A percentile compares a stretch with the other conserved stretches of the same genome.
These are phyloP conservation scores for Paraphoma chrysanthemicola DNA, from an alignment of 2,329 filamentous ascomycete genomes.

Conservation along the genomic window DNA sequence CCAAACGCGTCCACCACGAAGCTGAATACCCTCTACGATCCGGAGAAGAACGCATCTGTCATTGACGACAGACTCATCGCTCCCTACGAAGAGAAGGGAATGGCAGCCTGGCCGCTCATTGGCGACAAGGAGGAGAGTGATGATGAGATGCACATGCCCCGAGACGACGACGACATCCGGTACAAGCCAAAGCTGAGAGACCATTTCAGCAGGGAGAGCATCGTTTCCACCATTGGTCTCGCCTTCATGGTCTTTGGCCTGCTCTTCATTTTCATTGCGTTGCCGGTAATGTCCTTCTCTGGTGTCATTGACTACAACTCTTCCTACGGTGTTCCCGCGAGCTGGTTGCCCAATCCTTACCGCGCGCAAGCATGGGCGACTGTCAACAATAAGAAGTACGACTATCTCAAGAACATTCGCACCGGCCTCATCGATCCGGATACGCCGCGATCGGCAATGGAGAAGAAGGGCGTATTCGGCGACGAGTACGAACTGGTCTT, in stretches of 20 bases:
- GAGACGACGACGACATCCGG: conserved; percentile 56
- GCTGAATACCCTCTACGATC: conserved; percentile 26
- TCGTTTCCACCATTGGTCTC: conserved; percentile 53
- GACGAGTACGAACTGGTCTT: conserved; percentile 59
- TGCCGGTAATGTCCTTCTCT: conserved; percentile 58
- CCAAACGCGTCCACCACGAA: conserved; percentile 38
- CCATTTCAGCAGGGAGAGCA: conserved; percentile 53
- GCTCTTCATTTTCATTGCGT: conserved; percentile 57
- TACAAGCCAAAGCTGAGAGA: conserved; percentile 54
- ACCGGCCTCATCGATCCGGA: conserved; percentile 59
- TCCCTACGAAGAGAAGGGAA: conserved; percentile 52
- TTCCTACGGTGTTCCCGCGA: conserved; percentile 48
- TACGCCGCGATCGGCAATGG: conserved; percentile 57
- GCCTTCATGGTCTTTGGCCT: conserved; percentile 57
- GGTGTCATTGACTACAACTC: conserved; percentile 51
- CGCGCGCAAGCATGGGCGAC: conserved; percentile 50
- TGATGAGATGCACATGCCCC: conserved; percentile 62
- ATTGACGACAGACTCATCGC: conserved; percentile 57
- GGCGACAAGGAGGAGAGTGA: conserved; percentile 60
- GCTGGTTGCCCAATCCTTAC: conserved; percentile 45
- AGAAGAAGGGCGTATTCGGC: conserved; percentile 54
- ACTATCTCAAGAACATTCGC: conserved; percentile 57
- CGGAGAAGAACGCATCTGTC: conserved; percentile 46
- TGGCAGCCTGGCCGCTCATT: conserved; percentile 55
- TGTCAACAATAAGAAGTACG: conserved; percentile 57